Evolutionary conservation across 176 grass and related monocot genomes (phyloP).

Genomic region (Zizania latifolia): DNA sequence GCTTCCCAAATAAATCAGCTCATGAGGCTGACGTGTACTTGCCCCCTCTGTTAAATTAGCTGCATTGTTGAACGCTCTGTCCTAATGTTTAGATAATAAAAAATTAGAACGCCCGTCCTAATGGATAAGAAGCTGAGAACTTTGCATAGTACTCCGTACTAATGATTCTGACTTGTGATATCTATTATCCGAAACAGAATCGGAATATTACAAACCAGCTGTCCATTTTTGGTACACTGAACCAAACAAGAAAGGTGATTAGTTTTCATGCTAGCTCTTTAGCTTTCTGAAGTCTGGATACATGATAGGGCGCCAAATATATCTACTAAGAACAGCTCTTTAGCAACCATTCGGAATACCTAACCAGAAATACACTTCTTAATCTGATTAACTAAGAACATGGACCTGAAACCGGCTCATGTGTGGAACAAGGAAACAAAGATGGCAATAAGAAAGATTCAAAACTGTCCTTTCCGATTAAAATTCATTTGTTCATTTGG

Average conservation of each 20-base stretch:
- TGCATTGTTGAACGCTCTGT: background rate
- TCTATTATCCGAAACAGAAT: background rate
- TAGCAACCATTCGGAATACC: background rate
- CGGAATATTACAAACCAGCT: background rate
- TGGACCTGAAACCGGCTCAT: background rate
- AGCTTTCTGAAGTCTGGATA: background rate
- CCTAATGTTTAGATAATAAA: background rate
- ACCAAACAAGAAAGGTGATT: background rate
- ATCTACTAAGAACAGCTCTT: background rate
- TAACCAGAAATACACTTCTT: background rate
- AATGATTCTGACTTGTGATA: background rate
- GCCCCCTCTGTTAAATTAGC: conserved; percentile 4
- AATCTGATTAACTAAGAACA: background rate
- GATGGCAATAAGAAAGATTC: background rate
- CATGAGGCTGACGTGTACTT: conserved; percentile 27
- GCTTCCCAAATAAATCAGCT: background rate
- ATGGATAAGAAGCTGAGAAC: conserved; percentile 14
- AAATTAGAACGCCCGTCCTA: background rate
- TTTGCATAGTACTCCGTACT: background rate
- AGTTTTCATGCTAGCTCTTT: background rate
- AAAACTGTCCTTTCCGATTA: background rate
- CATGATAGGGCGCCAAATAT: background rate
- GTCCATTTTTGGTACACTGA: background rate
- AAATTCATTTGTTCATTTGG: background rate
- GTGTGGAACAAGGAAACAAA: background rate